These are phyloP conservation scores for Lepraria neglecta DNA, from an alignment of 495 filamentous ascomycete genomes.

Conservation along the genomic window DNA sequence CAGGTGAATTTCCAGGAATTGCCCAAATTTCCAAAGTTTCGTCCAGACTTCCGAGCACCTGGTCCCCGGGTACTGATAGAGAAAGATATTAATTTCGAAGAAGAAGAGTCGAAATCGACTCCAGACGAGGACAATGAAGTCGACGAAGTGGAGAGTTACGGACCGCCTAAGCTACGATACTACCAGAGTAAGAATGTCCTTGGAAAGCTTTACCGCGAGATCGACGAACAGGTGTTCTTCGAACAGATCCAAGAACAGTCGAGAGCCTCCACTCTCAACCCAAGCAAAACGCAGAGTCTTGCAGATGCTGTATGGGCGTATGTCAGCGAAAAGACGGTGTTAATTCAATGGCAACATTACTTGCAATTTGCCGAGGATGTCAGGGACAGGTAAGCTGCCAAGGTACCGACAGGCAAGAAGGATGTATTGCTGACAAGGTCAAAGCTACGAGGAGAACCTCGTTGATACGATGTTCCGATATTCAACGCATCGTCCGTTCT, in stretches of 20 bases:
- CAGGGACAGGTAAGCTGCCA: slow-evolving; percentile 45
- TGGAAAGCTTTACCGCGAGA: slow-evolving; percentile 63
- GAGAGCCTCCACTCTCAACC: background rate
- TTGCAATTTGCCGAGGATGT: slow-evolving; percentile 42
- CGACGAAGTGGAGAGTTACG: slow-evolving; percentile 39
- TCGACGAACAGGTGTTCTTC: slow-evolving; percentile 69
- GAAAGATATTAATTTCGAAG: slow-evolving; percentile 41
- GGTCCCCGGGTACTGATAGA: slow-evolving; percentile 53
- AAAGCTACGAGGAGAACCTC: slow-evolving; percentile 62
- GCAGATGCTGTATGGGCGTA: slow-evolving; percentile 38
- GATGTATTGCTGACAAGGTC: slow-evolving; percentile 3
- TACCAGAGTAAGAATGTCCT: slow-evolving; percentile 65
- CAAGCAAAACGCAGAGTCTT: slow-evolving; percentile 3
- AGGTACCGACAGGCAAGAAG: background rate
- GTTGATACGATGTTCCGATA: slow-evolving; percentile 49
- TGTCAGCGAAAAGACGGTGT: slow-evolving; percentile 34
- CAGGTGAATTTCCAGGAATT: slow-evolving; percentile 40
- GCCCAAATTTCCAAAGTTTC: slow-evolving; percentile 36
- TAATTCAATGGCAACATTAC: slow-evolving; percentile 42
- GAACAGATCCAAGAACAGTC: slow-evolving; percentile 41
- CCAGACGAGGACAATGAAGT: slow-evolving; percentile 47
- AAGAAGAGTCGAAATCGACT: slow-evolving; percentile 27
- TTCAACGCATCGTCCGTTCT: slow-evolving; percentile 50
- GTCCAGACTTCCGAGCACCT: slow-evolving; percentile 62
- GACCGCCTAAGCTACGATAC: slow-evolving; percentile 41